Evolutionary conservation across 2,329 filamentous ascomycete genomes (phyloP).

Genomic region (Fusarium stilboides): DNA sequence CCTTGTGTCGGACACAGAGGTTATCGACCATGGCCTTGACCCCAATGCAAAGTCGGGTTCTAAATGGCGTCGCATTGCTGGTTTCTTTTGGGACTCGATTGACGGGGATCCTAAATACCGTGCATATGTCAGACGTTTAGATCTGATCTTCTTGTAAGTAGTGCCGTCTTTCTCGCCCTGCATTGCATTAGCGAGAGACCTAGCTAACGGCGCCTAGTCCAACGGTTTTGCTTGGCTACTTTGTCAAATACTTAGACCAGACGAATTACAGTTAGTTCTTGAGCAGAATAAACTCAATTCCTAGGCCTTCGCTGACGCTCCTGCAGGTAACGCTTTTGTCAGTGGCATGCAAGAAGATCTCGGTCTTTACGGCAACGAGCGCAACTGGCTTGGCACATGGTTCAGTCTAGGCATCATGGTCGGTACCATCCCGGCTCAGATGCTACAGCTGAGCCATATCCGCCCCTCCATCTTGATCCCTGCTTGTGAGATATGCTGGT

Average conservation of each 20-base stretch:
- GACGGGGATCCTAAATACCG: neutral
- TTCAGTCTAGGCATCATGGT: neutral
- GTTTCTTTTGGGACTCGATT: neutral
- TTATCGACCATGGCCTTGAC: neutral
- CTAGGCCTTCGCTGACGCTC: neutral
- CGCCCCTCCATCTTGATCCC: neutral
- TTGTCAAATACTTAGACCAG: neutral
- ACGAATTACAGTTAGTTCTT: constrained; percentile 2
- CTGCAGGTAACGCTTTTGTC: neutral
- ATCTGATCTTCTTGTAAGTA: constrained; percentile 1
- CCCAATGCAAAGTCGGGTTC: neutral
- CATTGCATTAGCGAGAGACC: neutral
- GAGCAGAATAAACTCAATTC: neutral
- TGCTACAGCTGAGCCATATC: neutral
- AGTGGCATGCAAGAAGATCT: neutral
- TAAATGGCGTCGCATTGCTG: neutral
- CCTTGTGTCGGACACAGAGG: neutral
- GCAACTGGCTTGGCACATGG: neutral
- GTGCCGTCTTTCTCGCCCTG: neutral
- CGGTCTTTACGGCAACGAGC: neutral
- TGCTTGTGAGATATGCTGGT: neutral
- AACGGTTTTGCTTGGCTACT: constrained; percentile 3
- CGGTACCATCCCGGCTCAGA: neutral
- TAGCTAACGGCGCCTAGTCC: neutral
- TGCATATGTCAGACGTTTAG: neutral